Conservation (phyloP, 495 filamentous ascomycete species). For the Entonaema liquescens region DNA sequence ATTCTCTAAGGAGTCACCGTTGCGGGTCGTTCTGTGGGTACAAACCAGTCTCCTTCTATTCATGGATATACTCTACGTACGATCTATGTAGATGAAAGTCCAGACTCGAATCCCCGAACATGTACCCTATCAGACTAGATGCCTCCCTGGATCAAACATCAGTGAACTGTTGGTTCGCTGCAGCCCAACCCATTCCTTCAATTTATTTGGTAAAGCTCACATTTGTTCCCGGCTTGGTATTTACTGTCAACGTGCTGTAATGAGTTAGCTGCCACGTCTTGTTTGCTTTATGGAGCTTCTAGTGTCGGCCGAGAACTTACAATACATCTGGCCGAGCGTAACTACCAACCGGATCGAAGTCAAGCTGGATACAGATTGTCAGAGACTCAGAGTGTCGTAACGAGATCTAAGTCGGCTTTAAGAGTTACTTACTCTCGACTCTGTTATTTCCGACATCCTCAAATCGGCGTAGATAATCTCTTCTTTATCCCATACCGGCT, state of each 20-base stretch:
- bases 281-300: not conserved
- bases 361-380: conserved; percentile 42
- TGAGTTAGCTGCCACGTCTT: conserved; percentile 11
- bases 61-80: conserved; percentile 22
- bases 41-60: conserved; percentile 15
- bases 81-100: conserved; percentile 20
- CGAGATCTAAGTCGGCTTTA: not conserved
- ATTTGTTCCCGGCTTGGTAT: conserved; percentile 49
- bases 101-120: not conserved
- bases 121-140: conserved; percentile 11
- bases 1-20: conserved; percentile 1
- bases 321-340: conserved; percentile 55
- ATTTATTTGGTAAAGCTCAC: conserved; percentile 41
- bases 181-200: not conserved
- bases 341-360: conserved; percentile 55
- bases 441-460: conserved; percentile 45
- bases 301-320: conserved; percentile 40
- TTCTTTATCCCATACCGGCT: conserved; percentile 54
- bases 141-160: conserved; percentile 11
- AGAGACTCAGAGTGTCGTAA: conserved; percentile 11
- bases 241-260: conserved; percentile 47
- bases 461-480: conserved; percentile 52
- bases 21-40: conserved; percentile 22
- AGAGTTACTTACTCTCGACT: conserved; percentile 47
- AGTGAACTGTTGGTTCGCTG: not conserved